Base-by-base conservation (phyloP, 345 rosid species). In the Eucalyptus grandis region DNA sequence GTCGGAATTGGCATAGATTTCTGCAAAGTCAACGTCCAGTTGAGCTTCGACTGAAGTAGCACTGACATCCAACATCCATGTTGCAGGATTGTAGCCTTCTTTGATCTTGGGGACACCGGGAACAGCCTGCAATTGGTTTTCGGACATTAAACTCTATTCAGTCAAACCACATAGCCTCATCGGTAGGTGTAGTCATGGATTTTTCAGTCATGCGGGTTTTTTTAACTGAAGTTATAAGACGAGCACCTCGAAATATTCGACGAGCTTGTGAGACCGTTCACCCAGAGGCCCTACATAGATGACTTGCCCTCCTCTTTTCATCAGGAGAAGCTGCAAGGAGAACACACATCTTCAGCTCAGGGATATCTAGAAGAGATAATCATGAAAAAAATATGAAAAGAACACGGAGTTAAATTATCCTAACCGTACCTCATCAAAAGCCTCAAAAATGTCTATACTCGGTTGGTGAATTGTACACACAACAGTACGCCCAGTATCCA, bases 51-150 rank as follows among this genome's bases (percentile, higher is more conserved):
- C 94, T 31, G 92, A 90, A 31, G 88, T 58, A 62, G 91, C 89
- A 50, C 90, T 90, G 77, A 94, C 91, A 53, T 94, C 95, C 91
- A 94, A 87, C 95, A 94, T 94, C 95, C 94, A 93, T 24, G 94
- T 94, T 34, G 94, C 94, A 47, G 94, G 95, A 87, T 94, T 94
- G 85, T 93, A 89, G 40, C 94, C 94, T 31, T 93, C 94, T 34
- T 65, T 89, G 86, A 92, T 92, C 90, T 91, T 91, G 31, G 87
- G 88, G 14, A 93, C 93, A 34, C 94, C 93, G 27, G 93, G 92
- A 53, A 90, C 80, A 81, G 88, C 94, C 95, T 94, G 58, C 60
- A 87, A 43, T n/a, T 31, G 47, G 43, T 86, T 86, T 65, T 86
- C 43, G n/a, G 87, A 12, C 43, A 51, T 50, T 22, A 50, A 87